A percentile compares a stretch with the other conserved stretches of the same genome.
Conservation (phyloP, 495 filamentous ascomycete species). For the Penicillium verhagenii region DNA sequence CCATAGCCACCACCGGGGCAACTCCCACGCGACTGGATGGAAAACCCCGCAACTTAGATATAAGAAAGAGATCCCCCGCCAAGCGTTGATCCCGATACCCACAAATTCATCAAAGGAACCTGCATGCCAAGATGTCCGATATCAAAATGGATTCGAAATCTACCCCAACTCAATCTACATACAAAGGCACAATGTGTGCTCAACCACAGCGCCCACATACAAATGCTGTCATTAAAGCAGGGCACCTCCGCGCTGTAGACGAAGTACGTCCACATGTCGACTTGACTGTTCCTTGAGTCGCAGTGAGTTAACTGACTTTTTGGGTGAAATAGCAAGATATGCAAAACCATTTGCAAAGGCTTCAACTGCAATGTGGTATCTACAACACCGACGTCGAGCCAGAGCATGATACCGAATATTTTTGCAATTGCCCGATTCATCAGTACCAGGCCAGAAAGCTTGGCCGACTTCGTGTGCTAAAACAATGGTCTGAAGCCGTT, state of each 20-base stretch:
- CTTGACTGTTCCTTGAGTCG: not conserved
- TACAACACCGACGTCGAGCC: slow-evolving; percentile 51
- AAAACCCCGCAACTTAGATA: not conserved
- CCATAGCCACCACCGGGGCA: not conserved
- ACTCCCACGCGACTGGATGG: not conserved
- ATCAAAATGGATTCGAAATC: not conserved
- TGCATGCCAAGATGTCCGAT: not conserved
- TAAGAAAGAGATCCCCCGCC: not conserved
- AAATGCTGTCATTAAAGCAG: slow-evolving; percentile 39
- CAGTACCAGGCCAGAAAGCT: slow-evolving; percentile 31
- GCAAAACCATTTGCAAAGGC: slow-evolving; percentile 36
- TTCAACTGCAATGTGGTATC: slow-evolving; percentile 34
- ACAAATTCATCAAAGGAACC: not conserved
- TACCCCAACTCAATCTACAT: not conserved
- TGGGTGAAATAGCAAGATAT: slow-evolving; percentile 33
- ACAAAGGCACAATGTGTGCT: not conserved
- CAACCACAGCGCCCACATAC: slow-evolving; percentile 13
- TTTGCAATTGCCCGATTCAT: slow-evolving; percentile 34
- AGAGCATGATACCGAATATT: slow-evolving; percentile 38
- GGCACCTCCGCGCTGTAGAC: slow-evolving; percentile 33
- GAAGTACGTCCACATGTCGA: slow-evolving; percentile 15
- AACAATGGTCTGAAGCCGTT: slow-evolving; percentile 46
- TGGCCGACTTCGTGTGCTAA: slow-evolving; percentile 34
- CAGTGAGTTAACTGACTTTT: not conserved
- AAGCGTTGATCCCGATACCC: not conserved